phyloP scores from a whole-genome alignment of 345 rosid genomes.

The Populus nigra region DNA sequence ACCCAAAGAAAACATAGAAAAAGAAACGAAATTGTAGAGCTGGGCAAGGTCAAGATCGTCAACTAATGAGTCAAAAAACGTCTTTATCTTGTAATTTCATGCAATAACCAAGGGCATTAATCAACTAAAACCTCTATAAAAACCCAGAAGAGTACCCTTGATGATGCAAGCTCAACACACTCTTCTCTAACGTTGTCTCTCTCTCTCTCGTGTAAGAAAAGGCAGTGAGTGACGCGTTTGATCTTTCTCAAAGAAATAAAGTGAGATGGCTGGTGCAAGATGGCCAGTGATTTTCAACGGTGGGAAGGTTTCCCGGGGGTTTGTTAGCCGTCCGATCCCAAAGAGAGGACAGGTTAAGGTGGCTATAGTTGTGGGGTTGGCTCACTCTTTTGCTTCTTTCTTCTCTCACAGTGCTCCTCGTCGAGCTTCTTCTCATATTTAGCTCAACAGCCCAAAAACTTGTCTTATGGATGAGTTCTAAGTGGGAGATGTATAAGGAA shows the following conservation, averaged over 20 bases:
- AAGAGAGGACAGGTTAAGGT: conserved; percentile 75
- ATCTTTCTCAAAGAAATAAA: not conserved
- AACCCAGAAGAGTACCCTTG: not conserved
- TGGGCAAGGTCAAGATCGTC: conserved; percentile 35
- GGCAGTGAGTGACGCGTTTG: not conserved
- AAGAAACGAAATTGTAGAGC: not conserved
- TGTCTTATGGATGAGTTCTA: not conserved
- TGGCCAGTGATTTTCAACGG: conserved; percentile 21
- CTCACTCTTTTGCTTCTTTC: conserved; percentile 55
- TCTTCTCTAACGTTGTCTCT: too few species aligned
- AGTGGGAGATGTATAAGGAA: not conserved
- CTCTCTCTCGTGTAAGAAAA: not conserved
- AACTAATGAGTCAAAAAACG: conserved; percentile 5
- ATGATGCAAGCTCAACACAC: too few species aligned
- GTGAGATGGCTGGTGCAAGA: conserved; percentile 39
- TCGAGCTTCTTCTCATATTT: conserved; percentile 27
- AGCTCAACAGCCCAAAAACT: not conserved
- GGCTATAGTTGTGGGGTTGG: conserved; percentile 55
- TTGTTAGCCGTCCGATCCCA: conserved; percentile 56
- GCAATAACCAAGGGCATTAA: not conserved
- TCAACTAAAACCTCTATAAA: not conserved
- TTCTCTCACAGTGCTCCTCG: conserved; percentile 29
- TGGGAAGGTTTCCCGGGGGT: conserved; percentile 28
- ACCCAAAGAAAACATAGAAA: not conserved
- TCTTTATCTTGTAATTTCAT: not conserved